Base-by-base conservation (phyloP, 129 eudicot genomes). In the Ambrosia artemisiifolia region DNA sequence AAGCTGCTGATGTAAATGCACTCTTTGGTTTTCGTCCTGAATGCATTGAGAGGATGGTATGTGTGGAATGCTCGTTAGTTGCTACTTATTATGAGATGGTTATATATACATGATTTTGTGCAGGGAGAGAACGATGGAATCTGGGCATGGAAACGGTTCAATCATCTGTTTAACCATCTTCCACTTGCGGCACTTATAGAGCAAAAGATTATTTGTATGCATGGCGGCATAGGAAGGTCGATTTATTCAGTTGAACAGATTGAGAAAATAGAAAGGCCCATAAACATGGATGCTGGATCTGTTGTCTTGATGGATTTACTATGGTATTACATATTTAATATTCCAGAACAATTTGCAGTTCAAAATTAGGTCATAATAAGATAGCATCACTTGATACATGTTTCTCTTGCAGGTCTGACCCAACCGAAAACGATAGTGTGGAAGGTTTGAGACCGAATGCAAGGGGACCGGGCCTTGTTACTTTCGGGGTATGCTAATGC, bases 141-240 rank as follows among this genome's bases (percentile, higher is more conserved):
- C 43, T 94, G 99, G 99, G 96, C 99, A 28, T 94, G 99, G 99
- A 87, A 92, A 9, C 88, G 95, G 38, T 88, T 91, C 78, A 91
- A 91, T 81, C 91, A 86, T 74, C 78, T 94, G 62, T 94, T 94
- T 57, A 94, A 94, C 75, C 78, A 83, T 79, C 97, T 94, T 81
- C 99, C 99, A 17, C 91, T 94, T 10, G 94, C 97, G 11, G 97
- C 99, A 36, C 84, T 90, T 70, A 94, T 94, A 56, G 99, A 94
- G 72, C 86, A 88, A 59, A 90, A 94, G 77, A 94, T 94, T 18
- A 88, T 94, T 20, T 94, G 99, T 82, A 90, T 90, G 99, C 99
- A 94, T 79, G 96, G 99, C 76, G 97, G 99, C 62, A 94, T 94
- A 74, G 99, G 99, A 69, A 86, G 99, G 83, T 94, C 99, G n/a